phyloP scores from a whole-genome alignment of 352 stramenopile species.

The Globisporangium megalacanthum region DNA sequence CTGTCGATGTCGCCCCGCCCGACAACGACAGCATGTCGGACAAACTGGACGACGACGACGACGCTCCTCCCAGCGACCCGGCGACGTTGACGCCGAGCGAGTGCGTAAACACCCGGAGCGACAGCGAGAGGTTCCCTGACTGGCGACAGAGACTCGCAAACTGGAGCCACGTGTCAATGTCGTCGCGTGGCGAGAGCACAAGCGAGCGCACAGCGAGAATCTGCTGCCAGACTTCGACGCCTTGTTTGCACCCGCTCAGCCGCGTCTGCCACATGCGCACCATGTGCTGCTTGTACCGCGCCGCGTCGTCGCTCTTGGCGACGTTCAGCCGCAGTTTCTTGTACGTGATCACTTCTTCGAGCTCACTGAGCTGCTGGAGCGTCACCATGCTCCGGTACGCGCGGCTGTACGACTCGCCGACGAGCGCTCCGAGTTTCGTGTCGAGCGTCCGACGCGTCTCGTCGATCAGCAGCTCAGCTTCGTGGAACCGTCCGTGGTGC shows the following conservation, averaged over 20 bases:
- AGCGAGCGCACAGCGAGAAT: constrained; percentile 93
- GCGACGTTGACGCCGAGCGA: constrained; percentile 53
- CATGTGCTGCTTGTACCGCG: constrained; percentile 75
- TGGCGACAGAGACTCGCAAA: constrained; percentile 91
- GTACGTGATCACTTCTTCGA: constrained; percentile 98
- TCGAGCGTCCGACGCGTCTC: constrained; percentile 90
- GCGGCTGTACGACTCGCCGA: constrained; percentile 95
- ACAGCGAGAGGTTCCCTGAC: constrained; percentile 80
- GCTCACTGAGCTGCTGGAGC: constrained; percentile 94
- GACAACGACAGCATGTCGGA: constrained; percentile 40
- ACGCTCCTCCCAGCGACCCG: constrained; percentile 15
- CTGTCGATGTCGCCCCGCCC: constrained; percentile 54
- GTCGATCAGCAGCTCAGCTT: constrained; percentile 92
- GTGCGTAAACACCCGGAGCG: constrained; percentile 83
- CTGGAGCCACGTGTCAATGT: constrained; percentile 90
- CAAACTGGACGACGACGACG: constrained; percentile 1
- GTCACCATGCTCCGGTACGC: constrained; percentile 96
- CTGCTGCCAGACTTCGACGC: constrained; percentile 91
- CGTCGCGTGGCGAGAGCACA: constrained; percentile 79
- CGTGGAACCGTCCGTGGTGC: constrained; percentile 90
- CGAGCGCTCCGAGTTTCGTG: constrained; percentile 92
- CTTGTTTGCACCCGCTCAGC: constrained; percentile 84
- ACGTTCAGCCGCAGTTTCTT: constrained; percentile 80
- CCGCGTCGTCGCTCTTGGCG: constrained; percentile 64
- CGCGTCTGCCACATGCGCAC: constrained; percentile 84